Evolutionary conservation across 257 asterid species (phyloP).

Genomic region (Gentiana macrophylla): DNA sequence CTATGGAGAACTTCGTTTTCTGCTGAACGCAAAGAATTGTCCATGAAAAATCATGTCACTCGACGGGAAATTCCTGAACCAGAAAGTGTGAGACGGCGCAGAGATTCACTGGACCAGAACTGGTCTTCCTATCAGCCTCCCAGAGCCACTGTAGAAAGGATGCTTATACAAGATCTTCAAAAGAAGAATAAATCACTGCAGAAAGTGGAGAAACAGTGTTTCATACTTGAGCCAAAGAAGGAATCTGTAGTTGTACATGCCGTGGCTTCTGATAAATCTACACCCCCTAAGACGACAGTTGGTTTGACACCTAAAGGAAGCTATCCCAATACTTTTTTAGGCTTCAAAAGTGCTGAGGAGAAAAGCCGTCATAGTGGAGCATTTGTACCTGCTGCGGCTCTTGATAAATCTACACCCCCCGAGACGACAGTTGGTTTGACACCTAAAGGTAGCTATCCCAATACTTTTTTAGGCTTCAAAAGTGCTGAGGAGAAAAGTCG

Average conservation of each 20-base stretch:
- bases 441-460: neutral
- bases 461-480: constrained; percentile 16
- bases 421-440: constrained; percentile 27
- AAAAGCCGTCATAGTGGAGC: constrained; percentile 22
- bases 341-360: constrained; percentile 19
- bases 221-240: constrained; percentile 32
- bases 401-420: constrained; percentile 17
- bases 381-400: neutral
- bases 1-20: constrained; percentile 23
- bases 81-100: constrained; percentile 74
- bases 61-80: constrained; percentile 46
- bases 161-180: constrained; percentile 37
- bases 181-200: constrained; percentile 31
- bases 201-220: constrained; percentile 34
- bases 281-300: constrained; percentile 17
- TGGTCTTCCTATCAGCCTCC: constrained; percentile 62
- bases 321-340: constrained; percentile 1
- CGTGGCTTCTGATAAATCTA: constrained; percentile 15
- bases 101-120: constrained; percentile 83
- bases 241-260: constrained; percentile 33
- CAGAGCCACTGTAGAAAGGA: constrained; percentile 73
- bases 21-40: constrained; percentile 32
- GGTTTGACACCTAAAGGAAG: constrained; percentile 16
- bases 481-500: constrained; percentile 18
- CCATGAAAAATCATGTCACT: constrained; percentile 35